A percentile compares a stretch with the other conserved stretches of the same genome.
These are phyloP conservation scores for Fraxinus sp. DNA, from an alignment of 305 asterid species.

Conservation along the genomic window DNA sequence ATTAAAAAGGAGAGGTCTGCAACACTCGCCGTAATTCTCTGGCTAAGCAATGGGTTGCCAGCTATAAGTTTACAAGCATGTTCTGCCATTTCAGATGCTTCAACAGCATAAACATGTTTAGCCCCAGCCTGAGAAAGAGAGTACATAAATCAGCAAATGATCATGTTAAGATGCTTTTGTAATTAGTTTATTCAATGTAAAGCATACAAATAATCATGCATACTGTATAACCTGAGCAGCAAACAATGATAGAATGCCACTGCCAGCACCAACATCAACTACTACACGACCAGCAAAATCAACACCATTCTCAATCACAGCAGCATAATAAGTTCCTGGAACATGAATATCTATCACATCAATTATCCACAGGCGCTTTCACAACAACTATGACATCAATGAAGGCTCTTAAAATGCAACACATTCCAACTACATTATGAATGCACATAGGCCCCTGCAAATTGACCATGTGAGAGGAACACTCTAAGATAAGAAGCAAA, in stretches of 20 bases:
- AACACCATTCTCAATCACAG: conserved; percentile 84
- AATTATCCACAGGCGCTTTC: conserved; percentile 17
- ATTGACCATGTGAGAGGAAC: not conserved
- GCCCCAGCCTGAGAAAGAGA: conserved; percentile 78
- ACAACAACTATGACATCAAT: conserved; percentile 1
- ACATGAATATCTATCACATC: conserved; percentile 30
- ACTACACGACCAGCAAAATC: conserved; percentile 78
- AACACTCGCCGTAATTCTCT: conserved; percentile 75
- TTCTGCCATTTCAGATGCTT: conserved; percentile 97
- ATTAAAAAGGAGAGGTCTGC: conserved; percentile 11
- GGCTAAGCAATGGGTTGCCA: conserved; percentile 74
- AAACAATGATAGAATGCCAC: conserved; percentile 90
- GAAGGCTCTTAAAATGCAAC: not conserved
- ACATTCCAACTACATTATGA: not conserved
- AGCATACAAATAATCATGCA: not conserved
- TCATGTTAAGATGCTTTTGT: conserved; percentile 21
- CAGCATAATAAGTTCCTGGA: conserved; percentile 94
- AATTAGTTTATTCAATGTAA: not conserved
- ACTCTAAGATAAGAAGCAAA: not conserved
- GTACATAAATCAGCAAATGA: conserved; percentile 17
- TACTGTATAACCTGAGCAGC: conserved; percentile 85
- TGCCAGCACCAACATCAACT: conserved; percentile 99
- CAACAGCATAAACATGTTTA: conserved; percentile 96
- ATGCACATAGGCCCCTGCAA: not conserved
- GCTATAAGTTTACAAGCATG: conserved; percentile 84